phyloP scores from a whole-genome alignment of 208 protist species.

The Leishmania turanica region DNA sequence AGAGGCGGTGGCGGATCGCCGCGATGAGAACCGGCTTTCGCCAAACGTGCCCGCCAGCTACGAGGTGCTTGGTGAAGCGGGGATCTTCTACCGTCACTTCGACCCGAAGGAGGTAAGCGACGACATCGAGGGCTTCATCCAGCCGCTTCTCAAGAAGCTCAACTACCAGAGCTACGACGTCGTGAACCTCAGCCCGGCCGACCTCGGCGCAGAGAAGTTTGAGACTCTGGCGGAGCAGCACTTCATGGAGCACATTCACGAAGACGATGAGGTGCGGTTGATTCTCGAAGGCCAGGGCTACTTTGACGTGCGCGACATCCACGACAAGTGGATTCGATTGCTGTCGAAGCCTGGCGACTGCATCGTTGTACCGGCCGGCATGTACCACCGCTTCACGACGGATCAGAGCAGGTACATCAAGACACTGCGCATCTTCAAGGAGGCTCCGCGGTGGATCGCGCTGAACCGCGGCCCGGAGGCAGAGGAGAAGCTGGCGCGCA shows the following conservation, averaged over 20 bases:
- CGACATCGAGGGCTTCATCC: conserved; percentile 32
- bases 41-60: conserved; percentile 50
- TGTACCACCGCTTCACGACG: conserved; percentile 92
- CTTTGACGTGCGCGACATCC: conserved; percentile 82
- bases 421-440: conserved; percentile 83
- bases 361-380: conserved; percentile 70
- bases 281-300: conserved; percentile 75
- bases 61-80: conserved; percentile 41
- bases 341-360: conserved; percentile 58
- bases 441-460: conserved; percentile 76
- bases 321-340: conserved; percentile 81
- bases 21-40: conserved; percentile 48
- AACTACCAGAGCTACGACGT: conserved; percentile 61
- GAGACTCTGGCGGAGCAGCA: conserved; percentile 53
- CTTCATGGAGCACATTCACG: conserved; percentile 86
- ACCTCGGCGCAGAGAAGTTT: conserved; percentile 45
- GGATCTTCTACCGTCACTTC: conserved; percentile 48
- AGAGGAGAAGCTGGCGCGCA: conserved; percentile 34
- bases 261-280: conserved; percentile 90
- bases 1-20: conserved; percentile 43
- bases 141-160: conserved; percentile 42
- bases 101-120: conserved; percentile 33
- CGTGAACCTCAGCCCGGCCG: conserved; percentile 30
- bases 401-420: conserved; percentile 48
- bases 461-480: conserved; percentile 52